Conservation (phyloP, 495 filamentous ascomycete species). For the Annulohypoxylon bovei region DNA sequence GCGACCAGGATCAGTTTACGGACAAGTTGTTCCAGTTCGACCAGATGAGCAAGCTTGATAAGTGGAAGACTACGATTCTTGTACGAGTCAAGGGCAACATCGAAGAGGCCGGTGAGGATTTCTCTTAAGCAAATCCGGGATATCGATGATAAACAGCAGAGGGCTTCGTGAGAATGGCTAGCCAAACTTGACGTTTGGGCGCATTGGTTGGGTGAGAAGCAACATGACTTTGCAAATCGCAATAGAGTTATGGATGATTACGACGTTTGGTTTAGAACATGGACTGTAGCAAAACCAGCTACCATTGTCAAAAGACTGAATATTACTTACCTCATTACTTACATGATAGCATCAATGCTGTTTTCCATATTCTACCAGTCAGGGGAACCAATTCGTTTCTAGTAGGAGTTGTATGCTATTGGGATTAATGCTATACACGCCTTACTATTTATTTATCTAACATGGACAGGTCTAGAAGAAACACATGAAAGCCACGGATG, state of each 20-base stretch:
- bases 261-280: slow-evolving; percentile 23
- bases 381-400: background rate
- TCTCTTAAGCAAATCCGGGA: slow-evolving; percentile 47
- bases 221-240: slow-evolving; percentile 11
- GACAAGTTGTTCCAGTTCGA: slow-evolving; percentile 89
- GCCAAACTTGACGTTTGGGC: slow-evolving; percentile 17
- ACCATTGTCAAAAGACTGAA: slow-evolving; percentile 14
- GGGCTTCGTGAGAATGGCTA: slow-evolving; percentile 4
- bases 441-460: background rate
- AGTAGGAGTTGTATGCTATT: slow-evolving; percentile 7
- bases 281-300: slow-evolving; percentile 1
- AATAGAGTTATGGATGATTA: slow-evolving; percentile 6
- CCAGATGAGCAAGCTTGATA: slow-evolving; percentile 89
- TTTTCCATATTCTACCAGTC: background rate
- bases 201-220: slow-evolving; percentile 5
- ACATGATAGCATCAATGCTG: slow-evolving; percentile 14
- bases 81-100: slow-evolving; percentile 84
- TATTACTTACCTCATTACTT: slow-evolving; percentile 7
- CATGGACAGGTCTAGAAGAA: background rate
- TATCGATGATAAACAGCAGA: background rate
- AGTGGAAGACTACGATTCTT: slow-evolving; percentile 93
- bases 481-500: background rate
- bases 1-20: slow-evolving; percentile 80
- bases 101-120: slow-evolving; percentile 73
- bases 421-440: slow-evolving; percentile 1